Conservation (phyloP, 768 basidiomycete genomes). For the Chalciporus chontae region DNA sequence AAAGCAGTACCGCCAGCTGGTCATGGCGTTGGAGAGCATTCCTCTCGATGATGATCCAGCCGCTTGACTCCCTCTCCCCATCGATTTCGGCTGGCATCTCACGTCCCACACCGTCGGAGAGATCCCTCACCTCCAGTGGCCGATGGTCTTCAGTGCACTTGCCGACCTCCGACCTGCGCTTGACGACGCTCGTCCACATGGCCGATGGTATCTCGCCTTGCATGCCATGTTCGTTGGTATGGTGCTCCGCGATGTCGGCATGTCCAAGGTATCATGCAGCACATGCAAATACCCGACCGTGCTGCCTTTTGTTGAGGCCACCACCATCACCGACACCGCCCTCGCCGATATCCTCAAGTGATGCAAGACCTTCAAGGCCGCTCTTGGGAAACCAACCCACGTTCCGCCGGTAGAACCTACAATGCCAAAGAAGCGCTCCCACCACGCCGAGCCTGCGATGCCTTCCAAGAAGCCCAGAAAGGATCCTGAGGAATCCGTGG, state of each 20-base stretch:
- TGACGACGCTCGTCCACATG: too few relatives aligned
- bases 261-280: background rate
- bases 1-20: background rate
- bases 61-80: background rate
- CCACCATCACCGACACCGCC: background rate
- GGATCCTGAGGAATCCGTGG: too few relatives aligned
- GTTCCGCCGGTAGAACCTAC: background rate
- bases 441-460: too few relatives aligned
- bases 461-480: too few relatives aligned
- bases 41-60: background rate
- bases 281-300: background rate
- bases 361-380: too few relatives aligned
- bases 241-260: background rate
- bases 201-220: background rate
- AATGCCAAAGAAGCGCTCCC: background rate
- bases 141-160: too few relatives aligned
- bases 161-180: too few relatives aligned
- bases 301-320: background rate
- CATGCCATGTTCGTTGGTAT: background rate
- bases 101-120: background rate
- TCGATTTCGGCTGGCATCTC: background rate
- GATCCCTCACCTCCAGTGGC: background rate
- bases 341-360: background rate
- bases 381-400: too few relatives aligned
- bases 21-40: background rate